Conservation (phyloP, 2,329 filamentous ascomycete species). For the Cordyceps pruinosa region DNA sequence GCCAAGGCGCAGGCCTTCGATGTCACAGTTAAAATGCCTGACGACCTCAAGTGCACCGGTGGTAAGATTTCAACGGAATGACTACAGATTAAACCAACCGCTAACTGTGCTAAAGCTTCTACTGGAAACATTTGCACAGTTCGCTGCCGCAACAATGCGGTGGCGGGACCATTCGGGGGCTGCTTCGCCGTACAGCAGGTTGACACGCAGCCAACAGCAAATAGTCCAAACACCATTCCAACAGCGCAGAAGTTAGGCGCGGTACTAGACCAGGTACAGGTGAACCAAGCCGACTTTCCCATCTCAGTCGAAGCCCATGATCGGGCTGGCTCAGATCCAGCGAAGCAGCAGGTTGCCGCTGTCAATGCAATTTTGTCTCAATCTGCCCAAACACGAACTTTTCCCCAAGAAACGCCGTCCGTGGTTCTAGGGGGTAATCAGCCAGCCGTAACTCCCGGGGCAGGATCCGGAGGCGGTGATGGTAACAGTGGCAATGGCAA, state of each 20-base stretch:
- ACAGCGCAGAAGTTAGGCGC: constrained; percentile 39
- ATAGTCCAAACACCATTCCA: constrained; percentile 27
- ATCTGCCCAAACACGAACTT: constrained; percentile 22
- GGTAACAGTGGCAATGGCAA: no score
- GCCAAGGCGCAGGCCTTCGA: constrained; percentile 49
- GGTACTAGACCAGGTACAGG: constrained; percentile 40
- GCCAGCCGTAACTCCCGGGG: not conserved
- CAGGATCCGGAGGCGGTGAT: no score
- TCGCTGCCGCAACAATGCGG: constrained; percentile 51
- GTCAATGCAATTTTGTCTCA: constrained; percentile 32
- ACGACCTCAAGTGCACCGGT: constrained; percentile 41
- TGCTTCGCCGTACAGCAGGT: constrained; percentile 47
- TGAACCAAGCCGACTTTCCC: constrained; percentile 45
- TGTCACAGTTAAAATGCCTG: constrained; percentile 48
- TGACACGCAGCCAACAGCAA: not conserved
- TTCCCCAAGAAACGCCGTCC: constrained; percentile 28
- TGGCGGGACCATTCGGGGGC: constrained; percentile 50
- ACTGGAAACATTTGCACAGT: constrained; percentile 54
- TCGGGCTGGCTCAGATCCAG: constrained; percentile 27
- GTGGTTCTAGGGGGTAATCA: constrained; percentile 16
- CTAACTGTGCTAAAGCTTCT: constrained; percentile 30
- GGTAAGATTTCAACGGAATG: constrained; percentile 36
- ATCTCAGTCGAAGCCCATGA: constrained; percentile 35
- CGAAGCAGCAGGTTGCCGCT: constrained; percentile 27
- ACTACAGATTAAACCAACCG: no score